phyloP scores from a whole-genome alignment of 1,284 basidiomycete species.

The Tilletia horrida region DNA sequence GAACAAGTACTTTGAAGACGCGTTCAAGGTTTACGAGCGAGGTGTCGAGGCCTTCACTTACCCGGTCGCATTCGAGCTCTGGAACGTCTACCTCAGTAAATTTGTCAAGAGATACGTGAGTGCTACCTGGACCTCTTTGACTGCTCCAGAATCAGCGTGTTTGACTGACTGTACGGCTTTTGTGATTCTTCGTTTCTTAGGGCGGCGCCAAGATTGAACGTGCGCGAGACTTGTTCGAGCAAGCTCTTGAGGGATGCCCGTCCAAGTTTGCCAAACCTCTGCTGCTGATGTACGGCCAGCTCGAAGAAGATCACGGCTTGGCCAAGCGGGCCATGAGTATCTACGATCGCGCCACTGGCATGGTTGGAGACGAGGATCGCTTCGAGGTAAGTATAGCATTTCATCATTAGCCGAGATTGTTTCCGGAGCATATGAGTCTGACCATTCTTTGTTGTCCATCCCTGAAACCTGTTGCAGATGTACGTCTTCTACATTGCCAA shows the following conservation, averaged over 20 bases:
- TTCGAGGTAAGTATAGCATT: constrained; percentile 69
- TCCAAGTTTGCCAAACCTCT: constrained; percentile 89
- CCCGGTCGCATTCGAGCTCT: constrained; percentile 96
- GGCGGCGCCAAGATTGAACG: constrained; percentile 91
- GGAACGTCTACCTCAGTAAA: constrained; percentile 98
- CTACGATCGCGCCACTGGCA: constrained; percentile 84
- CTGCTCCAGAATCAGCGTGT: background rate
- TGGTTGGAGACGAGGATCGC: constrained; percentile 82
- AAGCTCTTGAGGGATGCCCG: constrained; percentile 93
- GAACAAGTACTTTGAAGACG: constrained; percentile 96
- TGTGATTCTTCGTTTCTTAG: constrained; percentile 56
- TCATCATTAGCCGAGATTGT: background rate
- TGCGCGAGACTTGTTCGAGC: constrained; percentile 92
- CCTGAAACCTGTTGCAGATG: constrained; percentile 70
- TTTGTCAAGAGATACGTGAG: constrained; percentile 92
- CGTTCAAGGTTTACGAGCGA: constrained; percentile 97
- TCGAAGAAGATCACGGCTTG: constrained; percentile 91
- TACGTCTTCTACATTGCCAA: constrained; percentile 97
- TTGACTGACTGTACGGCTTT: background rate
- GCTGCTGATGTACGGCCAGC: constrained; percentile 88
- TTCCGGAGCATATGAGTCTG: constrained; percentile 8
- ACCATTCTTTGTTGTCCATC: too few species aligned
- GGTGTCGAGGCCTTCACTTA: constrained; percentile 97
- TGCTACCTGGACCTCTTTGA: constrained; percentile 29
- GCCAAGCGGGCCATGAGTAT: constrained; percentile 95